Conservation (phyloP, 179 eudicot species). For the Silene noctiflora region DNA sequence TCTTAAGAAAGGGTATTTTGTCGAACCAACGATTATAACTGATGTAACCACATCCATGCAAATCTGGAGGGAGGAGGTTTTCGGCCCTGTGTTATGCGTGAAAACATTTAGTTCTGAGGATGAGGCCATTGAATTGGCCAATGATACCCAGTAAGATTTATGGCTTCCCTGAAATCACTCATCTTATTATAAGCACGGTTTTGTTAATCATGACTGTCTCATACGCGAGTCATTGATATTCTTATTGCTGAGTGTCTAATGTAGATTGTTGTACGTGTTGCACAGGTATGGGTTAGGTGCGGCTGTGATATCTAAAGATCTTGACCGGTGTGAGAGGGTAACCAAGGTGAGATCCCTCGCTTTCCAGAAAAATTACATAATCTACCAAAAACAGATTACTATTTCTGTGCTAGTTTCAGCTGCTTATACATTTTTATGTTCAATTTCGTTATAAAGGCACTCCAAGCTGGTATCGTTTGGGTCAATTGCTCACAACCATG, state of each 20-base stretch:
- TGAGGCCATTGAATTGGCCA: constrained; percentile 94
- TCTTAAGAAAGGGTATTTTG: constrained; percentile 72
- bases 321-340: constrained; percentile 81
- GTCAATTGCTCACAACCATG: constrained; percentile 99
- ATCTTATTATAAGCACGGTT: neutral
- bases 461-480: constrained; percentile 87
- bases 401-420: neutral
- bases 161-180: neutral
- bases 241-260: constrained; percentile 4
- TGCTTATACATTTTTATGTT: neutral
- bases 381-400: neutral
- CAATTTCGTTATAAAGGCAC: constrained; percentile 37
- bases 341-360: constrained; percentile 58
- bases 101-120: constrained; percentile 90
- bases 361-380: constrained; percentile 1
- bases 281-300: constrained; percentile 77
- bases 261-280: constrained; percentile 11
- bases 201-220: neutral
- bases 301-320: constrained; percentile 85
- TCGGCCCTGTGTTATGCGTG: constrained; percentile 93
- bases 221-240: neutral
- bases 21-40: constrained; percentile 77
- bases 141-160: constrained; percentile 76
- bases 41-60: constrained; percentile 87
- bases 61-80: constrained; percentile 98